Conservation (phyloP, 108 stramenopile species). For the Pseudonitzschia multiseries region DNA sequence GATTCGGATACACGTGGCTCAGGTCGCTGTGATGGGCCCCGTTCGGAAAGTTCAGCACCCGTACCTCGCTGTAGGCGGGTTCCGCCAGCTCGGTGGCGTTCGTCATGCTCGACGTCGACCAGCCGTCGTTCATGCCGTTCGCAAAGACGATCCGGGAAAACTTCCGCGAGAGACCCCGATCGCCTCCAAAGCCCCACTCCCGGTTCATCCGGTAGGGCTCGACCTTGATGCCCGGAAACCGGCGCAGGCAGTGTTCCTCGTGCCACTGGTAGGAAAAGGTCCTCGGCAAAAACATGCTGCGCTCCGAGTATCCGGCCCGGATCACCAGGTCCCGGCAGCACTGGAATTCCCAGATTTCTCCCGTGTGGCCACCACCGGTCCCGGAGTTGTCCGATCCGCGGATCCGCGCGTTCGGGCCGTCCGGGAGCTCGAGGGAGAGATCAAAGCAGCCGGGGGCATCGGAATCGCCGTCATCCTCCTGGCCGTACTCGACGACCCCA, state of each 20-base stretch:
- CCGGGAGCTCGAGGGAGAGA: conserved; percentile 56
- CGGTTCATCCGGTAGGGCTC: conserved; percentile 50
- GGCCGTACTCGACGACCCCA: conserved; percentile 12
- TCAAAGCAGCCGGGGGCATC: conserved; percentile 57
- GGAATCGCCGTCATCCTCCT: neutral
- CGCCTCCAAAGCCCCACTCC: conserved; percentile 64
- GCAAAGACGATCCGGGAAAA: conserved; percentile 67
- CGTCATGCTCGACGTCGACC: conserved; percentile 50
- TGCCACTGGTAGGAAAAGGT: conserved; percentile 41
- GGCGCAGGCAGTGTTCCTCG: conserved; percentile 51
- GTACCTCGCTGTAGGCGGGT: neutral
- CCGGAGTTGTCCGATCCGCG: conserved; percentile 68
- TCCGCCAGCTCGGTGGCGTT: conserved; percentile 21
- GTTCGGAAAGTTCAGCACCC: conserved; percentile 76
- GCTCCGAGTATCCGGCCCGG: neutral
- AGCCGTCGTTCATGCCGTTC: conserved; percentile 51
- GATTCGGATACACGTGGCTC: conserved; percentile 11
- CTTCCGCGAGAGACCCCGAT: conserved; percentile 23
- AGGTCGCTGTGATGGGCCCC: conserved; percentile 84
- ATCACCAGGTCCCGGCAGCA: conserved; percentile 33
- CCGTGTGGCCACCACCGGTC: conserved; percentile 57
- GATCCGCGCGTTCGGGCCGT: conserved; percentile 58
- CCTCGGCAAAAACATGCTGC: conserved; percentile 32
- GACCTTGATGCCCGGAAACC: conserved; percentile 53
- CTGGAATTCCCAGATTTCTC: conserved; percentile 81